phyloP scores from a whole-genome alignment of 2,329 filamentous ascomycete genomes.

The Emericellopsis atlantica region DNA sequence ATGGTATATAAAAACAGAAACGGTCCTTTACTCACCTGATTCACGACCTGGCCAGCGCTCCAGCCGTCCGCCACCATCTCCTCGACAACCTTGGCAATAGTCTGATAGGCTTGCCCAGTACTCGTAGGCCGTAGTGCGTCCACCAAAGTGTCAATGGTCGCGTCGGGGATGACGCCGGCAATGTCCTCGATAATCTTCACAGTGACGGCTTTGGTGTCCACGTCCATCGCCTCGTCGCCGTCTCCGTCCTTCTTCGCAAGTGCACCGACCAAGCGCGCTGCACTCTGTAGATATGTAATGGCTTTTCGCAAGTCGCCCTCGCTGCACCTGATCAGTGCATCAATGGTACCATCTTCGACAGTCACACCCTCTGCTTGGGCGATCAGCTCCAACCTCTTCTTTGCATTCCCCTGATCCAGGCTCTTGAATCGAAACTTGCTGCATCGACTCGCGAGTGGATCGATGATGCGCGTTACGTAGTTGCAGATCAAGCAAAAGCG shows the following conservation, averaged over 20 bases:
- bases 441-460: slow-evolving; percentile 84
- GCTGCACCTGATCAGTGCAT: slow-evolving; percentile 73
- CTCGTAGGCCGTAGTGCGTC: slow-evolving; percentile 64
- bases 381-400: slow-evolving; percentile 68
- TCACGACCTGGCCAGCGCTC: slow-evolving; percentile 82
- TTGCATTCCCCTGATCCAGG: slow-evolving; percentile 75
- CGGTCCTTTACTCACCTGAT: slow-evolving; percentile 43
- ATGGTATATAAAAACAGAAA: not conserved
- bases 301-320: slow-evolving; percentile 94
- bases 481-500: slow-evolving; percentile 97
- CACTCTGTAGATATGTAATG: slow-evolving; percentile 91
- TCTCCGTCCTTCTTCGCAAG: slow-evolving; percentile 33
- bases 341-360: slow-evolving; percentile 67
- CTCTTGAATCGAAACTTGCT: slow-evolving; percentile 98
- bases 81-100: slow-evolving; percentile 68
- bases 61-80: slow-evolving; percentile 93
- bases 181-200: slow-evolving; percentile 83
- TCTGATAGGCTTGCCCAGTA: slow-evolving; percentile 53
- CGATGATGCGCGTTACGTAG: slow-evolving; percentile 96
- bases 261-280: slow-evolving; percentile 75
- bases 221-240: slow-evolving; percentile 51
- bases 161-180: slow-evolving; percentile 78
- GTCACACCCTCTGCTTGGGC: slow-evolving; percentile 64
- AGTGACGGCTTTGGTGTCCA: slow-evolving; percentile 51
- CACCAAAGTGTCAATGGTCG: slow-evolving; percentile 58